These are phyloP conservation scores for Hypoxylon sp. DNA, from an alignment of 2,329 filamentous ascomycete genomes.

Conservation along the genomic window DNA sequence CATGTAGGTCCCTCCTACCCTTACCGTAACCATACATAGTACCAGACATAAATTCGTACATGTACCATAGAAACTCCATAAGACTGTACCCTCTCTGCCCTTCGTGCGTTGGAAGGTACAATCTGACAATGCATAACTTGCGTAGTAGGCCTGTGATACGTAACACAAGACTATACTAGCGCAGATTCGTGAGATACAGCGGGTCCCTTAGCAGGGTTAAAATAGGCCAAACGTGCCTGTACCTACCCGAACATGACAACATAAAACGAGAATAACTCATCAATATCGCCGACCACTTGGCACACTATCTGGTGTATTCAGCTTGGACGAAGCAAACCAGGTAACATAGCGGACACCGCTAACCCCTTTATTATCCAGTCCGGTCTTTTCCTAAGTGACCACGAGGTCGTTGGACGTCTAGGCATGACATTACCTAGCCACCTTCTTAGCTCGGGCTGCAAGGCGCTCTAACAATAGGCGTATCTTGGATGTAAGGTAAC, in stretches of 20 bases:
- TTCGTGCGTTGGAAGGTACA: background rate
- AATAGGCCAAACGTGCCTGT: conserved; percentile 8
- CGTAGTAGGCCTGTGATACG: conserved; percentile 3
- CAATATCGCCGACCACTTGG: conserved; percentile 19
- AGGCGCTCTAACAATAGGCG: conserved; percentile 16
- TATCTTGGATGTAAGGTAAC: conserved; percentile 5
- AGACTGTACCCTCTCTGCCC: background rate
- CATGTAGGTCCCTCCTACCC: background rate
- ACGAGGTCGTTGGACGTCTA: conserved; percentile 16
- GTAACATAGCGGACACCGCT: background rate
- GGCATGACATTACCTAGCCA: background rate
- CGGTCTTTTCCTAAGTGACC: background rate
- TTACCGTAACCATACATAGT: background rate
- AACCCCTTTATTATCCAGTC: background rate
- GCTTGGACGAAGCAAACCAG: conserved; percentile 12
- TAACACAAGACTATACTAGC: conserved; percentile 21
- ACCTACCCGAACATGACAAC: conserved; percentile 17
- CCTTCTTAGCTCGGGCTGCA: conserved; percentile 27
- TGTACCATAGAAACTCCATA: conserved; percentile 7
- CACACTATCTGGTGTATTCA: conserved; percentile 18
- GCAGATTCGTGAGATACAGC: conserved; percentile 22
- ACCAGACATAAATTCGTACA: conserved; percentile 13
- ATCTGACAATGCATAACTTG: conserved; percentile 15
- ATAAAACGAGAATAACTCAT: conserved; percentile 22
- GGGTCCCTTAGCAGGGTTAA: conserved; percentile 12